Evolutionary conservation across 2,329 filamentous ascomycete genomes (phyloP).

Genomic region (Botrytis fabae): DNA sequence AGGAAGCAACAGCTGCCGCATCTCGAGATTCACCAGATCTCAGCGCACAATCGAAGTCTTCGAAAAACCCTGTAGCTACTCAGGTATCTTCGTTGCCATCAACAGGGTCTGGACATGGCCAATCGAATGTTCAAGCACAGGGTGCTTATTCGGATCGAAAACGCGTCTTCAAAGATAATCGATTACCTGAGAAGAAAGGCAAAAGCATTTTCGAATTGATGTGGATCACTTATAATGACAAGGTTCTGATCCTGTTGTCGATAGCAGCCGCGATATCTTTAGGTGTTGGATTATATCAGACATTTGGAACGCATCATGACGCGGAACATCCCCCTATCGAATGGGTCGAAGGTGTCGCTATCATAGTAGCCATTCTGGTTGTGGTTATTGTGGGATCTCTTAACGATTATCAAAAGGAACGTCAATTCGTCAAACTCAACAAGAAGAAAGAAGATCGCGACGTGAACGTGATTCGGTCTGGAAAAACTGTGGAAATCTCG

Average conservation of each 20-base stretch:
- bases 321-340: conserved; percentile 57
- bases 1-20: conserved; percentile 52
- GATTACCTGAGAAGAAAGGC: conserved; percentile 65
- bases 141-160: conserved; percentile 60
- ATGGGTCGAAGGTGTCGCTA: conserved; percentile 81
- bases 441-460: conserved; percentile 74
- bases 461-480: conserved; percentile 76
- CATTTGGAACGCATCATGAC: conserved; percentile 56
- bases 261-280: conserved; percentile 72
- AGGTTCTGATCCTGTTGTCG: conserved; percentile 71
- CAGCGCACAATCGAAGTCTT: conserved; percentile 39
- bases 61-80: conserved; percentile 38
- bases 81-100: not conserved
- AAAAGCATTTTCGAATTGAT: conserved; percentile 69
- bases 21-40: conserved; percentile 22
- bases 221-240: conserved; percentile 83
- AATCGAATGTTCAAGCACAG: conserved; percentile 19
- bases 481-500: conserved; percentile 66
- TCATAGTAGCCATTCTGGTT: conserved; percentile 73
- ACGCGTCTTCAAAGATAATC: conserved; percentile 68
- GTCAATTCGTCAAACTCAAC: conserved; percentile 78
- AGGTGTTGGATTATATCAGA: conserved; percentile 73
- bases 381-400: conserved; percentile 75
- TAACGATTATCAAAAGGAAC: conserved; percentile 81
- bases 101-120: not conserved